phyloP scores from a whole-genome alignment of 2,329 filamentous ascomycete genomes.

The Aspergillus eucalypticola region DNA sequence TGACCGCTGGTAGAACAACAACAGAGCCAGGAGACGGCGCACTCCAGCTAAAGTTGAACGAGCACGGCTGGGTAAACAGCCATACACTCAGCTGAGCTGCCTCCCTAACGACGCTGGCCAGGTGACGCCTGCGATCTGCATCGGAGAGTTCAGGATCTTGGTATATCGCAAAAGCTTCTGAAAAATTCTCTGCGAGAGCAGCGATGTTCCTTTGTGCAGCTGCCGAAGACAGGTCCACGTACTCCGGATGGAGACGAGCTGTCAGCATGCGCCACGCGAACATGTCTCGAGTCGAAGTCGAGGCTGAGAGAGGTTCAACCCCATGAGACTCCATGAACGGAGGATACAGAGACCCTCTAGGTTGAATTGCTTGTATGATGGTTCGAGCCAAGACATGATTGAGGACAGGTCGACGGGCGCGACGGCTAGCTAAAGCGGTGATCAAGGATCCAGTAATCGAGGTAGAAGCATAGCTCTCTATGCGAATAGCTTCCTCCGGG shows the following conservation, averaged over 20 bases:
- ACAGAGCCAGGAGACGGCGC: not conserved
- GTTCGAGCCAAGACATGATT: slow-evolving; percentile 25
- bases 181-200: slow-evolving; percentile 19
- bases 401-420: slow-evolving; percentile 17
- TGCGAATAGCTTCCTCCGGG: not conserved
- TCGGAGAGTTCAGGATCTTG: slow-evolving; percentile 15
- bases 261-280: slow-evolving; percentile 35
- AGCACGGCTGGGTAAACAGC: slow-evolving; percentile 32
- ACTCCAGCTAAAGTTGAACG: slow-evolving; percentile 23
- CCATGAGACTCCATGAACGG: slow-evolving; percentile 4
- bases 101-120: slow-evolving; percentile 21
- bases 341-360: slow-evolving; percentile 15
- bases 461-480: slow-evolving; percentile 24
- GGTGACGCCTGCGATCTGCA: slow-evolving; percentile 20
- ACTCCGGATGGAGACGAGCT: slow-evolving; percentile 18
- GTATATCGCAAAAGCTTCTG: slow-evolving; percentile 24
- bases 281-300: slow-evolving; percentile 17
- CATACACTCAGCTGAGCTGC: slow-evolving; percentile 27
- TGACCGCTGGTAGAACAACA: slow-evolving; percentile 19
- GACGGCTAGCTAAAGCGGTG: slow-evolving; percentile 18
- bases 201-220: not conserved
- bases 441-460: slow-evolving; percentile 19
- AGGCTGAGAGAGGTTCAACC: not conserved
- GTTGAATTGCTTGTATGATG: slow-evolving; percentile 22
- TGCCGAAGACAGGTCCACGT: not conserved